These are phyloP conservation scores for Neurospora tetraspora DNA, from an alignment of 495 filamentous ascomycete genomes.

Conservation along the genomic window DNA sequence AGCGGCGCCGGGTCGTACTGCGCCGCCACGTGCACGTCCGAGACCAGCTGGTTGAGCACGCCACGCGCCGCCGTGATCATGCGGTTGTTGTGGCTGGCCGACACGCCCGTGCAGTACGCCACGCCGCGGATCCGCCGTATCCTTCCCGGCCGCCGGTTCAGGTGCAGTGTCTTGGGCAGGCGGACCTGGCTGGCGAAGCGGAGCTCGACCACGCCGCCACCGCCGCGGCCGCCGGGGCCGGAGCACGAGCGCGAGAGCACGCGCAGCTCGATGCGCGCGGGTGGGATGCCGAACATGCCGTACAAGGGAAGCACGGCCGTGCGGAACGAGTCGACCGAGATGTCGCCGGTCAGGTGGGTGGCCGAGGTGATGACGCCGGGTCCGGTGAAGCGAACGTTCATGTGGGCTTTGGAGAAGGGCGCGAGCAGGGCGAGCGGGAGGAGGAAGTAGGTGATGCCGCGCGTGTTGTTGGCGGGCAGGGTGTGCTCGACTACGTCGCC, in stretches of 20 bases:
- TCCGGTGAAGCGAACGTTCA: slow-evolving; percentile 82
- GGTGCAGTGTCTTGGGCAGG: slow-evolving; percentile 86
- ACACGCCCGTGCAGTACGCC: slow-evolving; percentile 82
- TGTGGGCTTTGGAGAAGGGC: slow-evolving; percentile 79
- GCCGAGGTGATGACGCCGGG: slow-evolving; percentile 88
- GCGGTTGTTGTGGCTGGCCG: slow-evolving; percentile 81
- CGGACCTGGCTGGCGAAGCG: slow-evolving; percentile 86
- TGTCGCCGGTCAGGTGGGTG: slow-evolving; percentile 61
- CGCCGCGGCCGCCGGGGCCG: slow-evolving; percentile 60
- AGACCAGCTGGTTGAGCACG: slow-evolving; percentile 72
- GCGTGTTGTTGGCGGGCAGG: slow-evolving; percentile 59
- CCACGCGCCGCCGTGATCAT: slow-evolving; percentile 89
- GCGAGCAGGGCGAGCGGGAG: slow-evolving; percentile 82
- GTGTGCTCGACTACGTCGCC: slow-evolving; percentile 70
- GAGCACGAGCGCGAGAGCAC: slow-evolving; percentile 70
- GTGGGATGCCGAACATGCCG: slow-evolving; percentile 74
- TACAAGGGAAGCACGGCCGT: slow-evolving; percentile 87
- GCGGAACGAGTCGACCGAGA: slow-evolving; percentile 84
- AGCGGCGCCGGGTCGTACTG: slow-evolving; percentile 65
- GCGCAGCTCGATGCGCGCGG: slow-evolving; percentile 75
- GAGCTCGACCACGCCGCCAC: slow-evolving; percentile 85
- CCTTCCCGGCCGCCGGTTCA: slow-evolving; percentile 66
- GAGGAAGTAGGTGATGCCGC: slow-evolving; percentile 88
- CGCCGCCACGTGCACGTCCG: slow-evolving; percentile 70
- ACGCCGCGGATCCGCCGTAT: slow-evolving; percentile 88